A percentile compares a stretch with the other conserved stretches of the same genome.
These are phyloP conservation scores for Leccinum solheimii DNA, from an alignment of 1,284 basidiomycete species.

Conservation along the genomic window DNA sequence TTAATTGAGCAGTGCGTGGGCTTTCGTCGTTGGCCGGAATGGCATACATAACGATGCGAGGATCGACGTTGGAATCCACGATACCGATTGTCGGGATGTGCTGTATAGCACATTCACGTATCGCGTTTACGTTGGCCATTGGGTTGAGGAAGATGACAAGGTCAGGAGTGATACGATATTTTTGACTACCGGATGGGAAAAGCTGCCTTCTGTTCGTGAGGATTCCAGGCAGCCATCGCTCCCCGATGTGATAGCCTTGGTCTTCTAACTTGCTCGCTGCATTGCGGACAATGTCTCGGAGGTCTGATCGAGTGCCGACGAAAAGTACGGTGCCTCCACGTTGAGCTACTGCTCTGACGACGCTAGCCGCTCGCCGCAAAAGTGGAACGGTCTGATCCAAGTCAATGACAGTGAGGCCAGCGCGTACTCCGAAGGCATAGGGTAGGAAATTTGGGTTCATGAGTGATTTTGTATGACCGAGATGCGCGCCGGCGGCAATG, in stretches of 20 bases:
- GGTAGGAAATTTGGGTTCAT: constrained; percentile 89
- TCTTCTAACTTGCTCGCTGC: constrained; percentile 78
- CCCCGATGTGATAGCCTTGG: constrained; percentile 81
- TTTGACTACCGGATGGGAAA: constrained; percentile 64
- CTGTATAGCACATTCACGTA: constrained; percentile 82
- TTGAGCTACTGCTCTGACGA: constrained; percentile 82
- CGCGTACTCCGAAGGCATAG: constrained; percentile 92
- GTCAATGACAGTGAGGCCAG: constrained; percentile 93
- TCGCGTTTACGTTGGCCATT: constrained; percentile 76
- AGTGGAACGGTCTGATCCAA: constrained; percentile 92
- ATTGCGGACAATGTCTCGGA: constrained; percentile 74
- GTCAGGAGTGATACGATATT: constrained; percentile 76
- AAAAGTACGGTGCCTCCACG: constrained; percentile 88
- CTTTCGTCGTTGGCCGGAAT: constrained; percentile 99
- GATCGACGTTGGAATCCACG: constrained; percentile 95
- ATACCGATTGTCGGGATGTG: constrained; percentile 89
- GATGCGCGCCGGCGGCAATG: constrained; percentile 90
- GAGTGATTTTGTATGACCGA: constrained; percentile 84
- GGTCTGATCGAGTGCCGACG: constrained; percentile 82
- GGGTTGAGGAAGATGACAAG: constrained; percentile 90
- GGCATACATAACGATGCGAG: constrained; percentile 95
- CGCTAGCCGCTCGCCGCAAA: constrained; percentile 84
- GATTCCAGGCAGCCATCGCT: constrained; percentile 92
- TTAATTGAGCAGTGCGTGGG: constrained; percentile 85
- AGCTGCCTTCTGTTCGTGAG: constrained; percentile 88